Percentiles rank a stretch among this genome's conserved stretches.
phyloP scores from a whole-genome alignment of 306 rosid species.

The Cotoneaster glaucophyllus region DNA sequence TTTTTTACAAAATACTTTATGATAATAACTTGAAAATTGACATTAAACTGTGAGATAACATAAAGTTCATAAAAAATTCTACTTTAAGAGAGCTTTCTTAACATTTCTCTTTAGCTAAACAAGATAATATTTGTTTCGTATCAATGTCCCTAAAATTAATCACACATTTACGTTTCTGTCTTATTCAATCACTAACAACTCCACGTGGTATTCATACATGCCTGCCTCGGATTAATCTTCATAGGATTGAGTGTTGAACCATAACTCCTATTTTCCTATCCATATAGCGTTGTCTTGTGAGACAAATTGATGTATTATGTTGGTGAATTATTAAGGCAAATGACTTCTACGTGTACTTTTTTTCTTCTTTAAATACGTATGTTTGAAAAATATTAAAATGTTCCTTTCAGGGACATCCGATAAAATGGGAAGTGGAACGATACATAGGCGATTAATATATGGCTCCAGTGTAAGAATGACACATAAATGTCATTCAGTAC shows the following conservation, averaged over 20 bases:
- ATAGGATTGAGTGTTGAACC: background rate
- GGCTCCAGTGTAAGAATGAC: no score
- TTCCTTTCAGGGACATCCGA: background rate
- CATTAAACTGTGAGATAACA: no score
- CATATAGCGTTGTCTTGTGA: background rate
- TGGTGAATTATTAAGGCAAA: background rate
- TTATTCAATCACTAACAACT: background rate
- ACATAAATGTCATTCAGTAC: no score
- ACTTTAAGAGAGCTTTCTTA: no score
- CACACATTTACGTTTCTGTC: background rate
- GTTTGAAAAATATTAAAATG: background rate
- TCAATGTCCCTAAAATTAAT: background rate
- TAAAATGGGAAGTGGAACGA: background rate
- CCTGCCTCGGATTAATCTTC: background rate
- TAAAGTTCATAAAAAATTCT: no score
- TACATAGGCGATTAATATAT: no score
- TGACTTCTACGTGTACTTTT: background rate
- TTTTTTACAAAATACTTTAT: no score
- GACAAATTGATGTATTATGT: background rate
- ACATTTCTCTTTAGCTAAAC: no score
- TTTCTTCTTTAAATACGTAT: no score
- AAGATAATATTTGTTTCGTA: background rate
- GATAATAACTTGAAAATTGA: no score
- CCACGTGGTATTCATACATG: background rate
- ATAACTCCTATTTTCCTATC: background rate